These are phyloP conservation scores for Nicotiana paniculata DNA, from an alignment of 257 asterid genomes.

Conservation along the genomic window DNA sequence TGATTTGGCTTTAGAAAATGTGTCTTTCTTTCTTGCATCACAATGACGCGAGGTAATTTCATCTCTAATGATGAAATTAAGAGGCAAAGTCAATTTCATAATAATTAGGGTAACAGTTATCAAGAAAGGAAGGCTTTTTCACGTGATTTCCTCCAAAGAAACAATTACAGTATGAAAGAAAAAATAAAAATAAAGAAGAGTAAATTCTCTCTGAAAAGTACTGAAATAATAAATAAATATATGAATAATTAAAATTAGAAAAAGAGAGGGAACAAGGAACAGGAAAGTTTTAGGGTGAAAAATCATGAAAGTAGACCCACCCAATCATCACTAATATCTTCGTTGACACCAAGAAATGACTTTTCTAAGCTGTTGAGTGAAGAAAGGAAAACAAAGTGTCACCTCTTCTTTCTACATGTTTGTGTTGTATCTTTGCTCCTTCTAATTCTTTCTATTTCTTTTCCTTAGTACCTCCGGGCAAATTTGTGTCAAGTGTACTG, in stretches of 20 bases:
- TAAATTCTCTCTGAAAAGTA: background rate
- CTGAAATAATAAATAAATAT: background rate
- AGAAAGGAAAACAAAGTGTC: background rate
- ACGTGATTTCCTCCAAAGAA: constrained; percentile 58
- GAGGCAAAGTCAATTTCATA: background rate
- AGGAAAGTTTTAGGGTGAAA: constrained; percentile 15
- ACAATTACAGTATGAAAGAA: background rate
- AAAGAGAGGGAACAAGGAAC: background rate
- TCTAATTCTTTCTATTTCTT: background rate
- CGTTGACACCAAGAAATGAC: constrained; percentile 38
- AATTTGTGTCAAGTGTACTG: too few relatives aligned
- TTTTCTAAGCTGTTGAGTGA: constrained; percentile 17
- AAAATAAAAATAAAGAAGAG: background rate
- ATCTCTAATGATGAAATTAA: background rate
- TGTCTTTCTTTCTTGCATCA: constrained; percentile 6
- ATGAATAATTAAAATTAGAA: background rate
- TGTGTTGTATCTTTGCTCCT: background rate
- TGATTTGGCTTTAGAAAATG: constrained; percentile 4
- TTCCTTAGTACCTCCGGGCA: too few relatives aligned
- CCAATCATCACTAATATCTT: constrained; percentile 28
- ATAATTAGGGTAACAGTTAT: background rate
- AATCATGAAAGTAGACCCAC: constrained; percentile 17
- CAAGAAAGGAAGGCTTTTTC: constrained; percentile 24
- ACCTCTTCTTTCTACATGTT: background rate
- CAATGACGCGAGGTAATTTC: constrained; percentile 3